phyloP scores from a whole-genome alignment of 768 basidiomycete genomes.

The Tulasnella calospora region DNA sequence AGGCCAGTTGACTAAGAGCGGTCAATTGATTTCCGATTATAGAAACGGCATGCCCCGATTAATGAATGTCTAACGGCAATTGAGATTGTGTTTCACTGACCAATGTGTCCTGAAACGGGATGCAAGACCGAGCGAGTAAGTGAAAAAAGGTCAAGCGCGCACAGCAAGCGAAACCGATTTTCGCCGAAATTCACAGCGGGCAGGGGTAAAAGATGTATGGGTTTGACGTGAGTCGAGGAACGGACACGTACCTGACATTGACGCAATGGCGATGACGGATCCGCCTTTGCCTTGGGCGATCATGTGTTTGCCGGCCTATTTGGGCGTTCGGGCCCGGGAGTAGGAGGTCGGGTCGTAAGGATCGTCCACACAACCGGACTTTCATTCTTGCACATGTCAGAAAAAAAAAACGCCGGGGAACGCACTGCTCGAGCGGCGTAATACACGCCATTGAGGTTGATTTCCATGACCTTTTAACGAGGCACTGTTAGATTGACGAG shows the following conservation, averaged over 20 bases:
- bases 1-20: constrained; percentile 22
- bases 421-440: constrained; percentile 20
- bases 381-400: not conserved
- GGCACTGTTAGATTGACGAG: not conserved
- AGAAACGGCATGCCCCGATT: too few species aligned
- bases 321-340: not conserved
- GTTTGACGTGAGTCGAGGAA: not conserved
- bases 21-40: not conserved
- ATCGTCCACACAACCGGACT: not conserved
- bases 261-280: constrained; percentile 27
- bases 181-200: not conserved
- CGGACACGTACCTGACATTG: constrained; percentile 25
- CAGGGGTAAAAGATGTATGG: not conserved
- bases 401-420: not conserved
- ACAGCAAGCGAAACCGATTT: not conserved
- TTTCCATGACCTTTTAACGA: constrained; percentile 23
- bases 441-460: constrained; percentile 27
- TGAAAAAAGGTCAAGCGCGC: not conserved
- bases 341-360: not conserved
- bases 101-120: not conserved
- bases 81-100: not conserved
- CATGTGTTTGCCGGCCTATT: constrained; percentile 27
- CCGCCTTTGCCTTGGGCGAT: constrained; percentile 25
- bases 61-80: not conserved
- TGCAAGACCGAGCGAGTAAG: not conserved